phyloP scores from a whole-genome alignment of 2,329 filamentous ascomycete genomes.

The Hortaea sp. region DNA sequence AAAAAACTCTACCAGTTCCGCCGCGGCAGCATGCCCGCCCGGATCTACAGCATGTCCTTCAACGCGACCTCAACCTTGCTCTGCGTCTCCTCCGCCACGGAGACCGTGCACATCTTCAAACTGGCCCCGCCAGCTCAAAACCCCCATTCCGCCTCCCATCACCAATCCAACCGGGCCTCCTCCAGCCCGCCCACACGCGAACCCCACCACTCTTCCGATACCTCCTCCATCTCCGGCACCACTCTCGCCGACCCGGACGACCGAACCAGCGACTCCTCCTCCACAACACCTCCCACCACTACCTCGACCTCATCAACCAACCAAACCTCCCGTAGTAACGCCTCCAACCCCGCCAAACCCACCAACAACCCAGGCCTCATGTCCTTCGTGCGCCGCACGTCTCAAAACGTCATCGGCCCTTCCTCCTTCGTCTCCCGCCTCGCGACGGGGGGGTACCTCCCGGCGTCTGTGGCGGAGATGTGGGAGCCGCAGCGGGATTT shows the following conservation, averaged over 20 bases:
- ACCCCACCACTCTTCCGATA: conserved; percentile 11
- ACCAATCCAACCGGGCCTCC: conserved; percentile 22
- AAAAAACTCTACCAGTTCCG: conserved; percentile 95
- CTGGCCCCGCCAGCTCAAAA: conserved; percentile 41
- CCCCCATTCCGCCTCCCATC: conserved; percentile 15
- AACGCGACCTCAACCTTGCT: conserved; percentile 87
- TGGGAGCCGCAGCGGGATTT: conserved; percentile 95
- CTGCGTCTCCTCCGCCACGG: conserved; percentile 90
- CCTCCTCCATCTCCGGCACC: conserved; percentile 8
- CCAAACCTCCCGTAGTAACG: too few species aligned
- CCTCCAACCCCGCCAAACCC: conserved; percentile 19
- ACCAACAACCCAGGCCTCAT: conserved; percentile 62
- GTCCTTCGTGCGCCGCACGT: conserved; percentile 86
- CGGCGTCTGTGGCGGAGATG: conserved; percentile 90
- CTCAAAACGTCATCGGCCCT: conserved; percentile 66
- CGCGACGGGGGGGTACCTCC: conserved; percentile 65
- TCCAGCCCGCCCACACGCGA: conserved; percentile 31
- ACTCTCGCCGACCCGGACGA: conserved; percentile 13
- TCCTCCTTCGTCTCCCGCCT: conserved; percentile 81
- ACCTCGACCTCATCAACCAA: background rate
- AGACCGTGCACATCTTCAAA: conserved; percentile 94
- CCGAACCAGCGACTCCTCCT: conserved; percentile 40
- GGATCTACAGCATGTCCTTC: conserved; percentile 98
- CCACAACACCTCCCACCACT: too few species aligned
- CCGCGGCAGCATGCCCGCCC: conserved; percentile 85